Base-by-base conservation (phyloP, 106 monocot genomes). In the Apostasia shenzhenica region DNA sequence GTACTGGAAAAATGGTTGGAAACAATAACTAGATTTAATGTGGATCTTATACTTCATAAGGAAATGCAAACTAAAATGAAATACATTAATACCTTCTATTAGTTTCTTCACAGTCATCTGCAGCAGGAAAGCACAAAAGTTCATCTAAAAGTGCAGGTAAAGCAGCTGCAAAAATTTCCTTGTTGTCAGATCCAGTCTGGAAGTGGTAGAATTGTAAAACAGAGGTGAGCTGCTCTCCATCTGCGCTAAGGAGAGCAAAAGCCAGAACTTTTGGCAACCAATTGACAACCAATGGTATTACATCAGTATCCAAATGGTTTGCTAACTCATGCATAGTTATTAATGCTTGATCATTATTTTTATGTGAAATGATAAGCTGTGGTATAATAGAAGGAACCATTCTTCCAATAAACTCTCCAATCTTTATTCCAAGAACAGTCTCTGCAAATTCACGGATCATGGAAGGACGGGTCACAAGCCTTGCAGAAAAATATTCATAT, bases 131-230 rank as follows among this genome's bases (percentile, higher is more conserved):
- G 75, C 97, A 92, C 62, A 99, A 66, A 64, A 99, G 79, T 75
- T 99, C 97, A 72, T 99, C 97, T 69, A 99, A 70, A 48, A 99
- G 90, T 65, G 85, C 85, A 41, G 84, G 89, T 63, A 99, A 90
- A 68, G 92, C 92, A 65, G 92, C 97, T 64, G 86, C 66, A 76
- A 99, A 99, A 61, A 99, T 85, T 81, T 99, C 97, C 74, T 85
- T 99, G 66, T 59, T 83, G 67, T 90, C 92, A 47, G 97, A 85
- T 78, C 83, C 83, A 57, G 97, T 90, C 68, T 90, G 87, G 11
- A 57, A 61, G 54, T 90, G 84, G 81, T 99, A 99, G 72, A 92
- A 99, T 45, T 87, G 76, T 76, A 99, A 76, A 61, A 86, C 97
- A 63, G 83, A 90, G 45, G 88, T 76, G 65, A 99, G 77, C 40